A percentile compares a stretch with the other conserved stretches of the same genome.
Evolutionary conservation across 306 rosid genomes (phyloP).

Genomic region (Abrus precatorius): DNA sequence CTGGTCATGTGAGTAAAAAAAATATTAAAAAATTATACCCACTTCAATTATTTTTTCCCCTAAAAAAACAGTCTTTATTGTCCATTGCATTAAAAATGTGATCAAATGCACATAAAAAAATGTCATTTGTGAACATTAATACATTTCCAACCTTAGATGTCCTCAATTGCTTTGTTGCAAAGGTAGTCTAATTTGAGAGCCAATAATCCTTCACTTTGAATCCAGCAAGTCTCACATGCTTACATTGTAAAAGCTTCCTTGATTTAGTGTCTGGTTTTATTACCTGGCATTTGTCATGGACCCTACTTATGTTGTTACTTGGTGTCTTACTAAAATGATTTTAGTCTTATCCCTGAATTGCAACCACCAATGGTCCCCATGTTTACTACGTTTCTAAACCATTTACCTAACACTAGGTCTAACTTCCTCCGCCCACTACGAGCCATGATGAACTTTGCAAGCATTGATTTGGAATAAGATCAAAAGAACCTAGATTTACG

Average conservation of each 20-base stretch:
- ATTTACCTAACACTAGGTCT: constrained; percentile 4
- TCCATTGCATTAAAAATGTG: no score
- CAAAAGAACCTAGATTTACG: not conserved
- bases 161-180: not conserved
- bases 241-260: not conserved
- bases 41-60: no score
- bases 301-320: constrained; percentile 1
- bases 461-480: not conserved
- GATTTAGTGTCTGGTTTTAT: not conserved
- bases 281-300: constrained; percentile 1
- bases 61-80: no score
- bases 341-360: not conserved
- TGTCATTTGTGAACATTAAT: no score
- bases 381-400: not conserved
- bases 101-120: no score
- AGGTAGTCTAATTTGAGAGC: not conserved
- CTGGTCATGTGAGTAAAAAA: no score
- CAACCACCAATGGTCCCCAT: not conserved
- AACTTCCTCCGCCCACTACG: not conserved
- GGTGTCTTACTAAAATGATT: not conserved
- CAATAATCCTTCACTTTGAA: not conserved
- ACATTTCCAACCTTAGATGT: no score
- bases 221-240: not conserved
- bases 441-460: not conserved
- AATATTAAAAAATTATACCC: no score